Evolutionary conservation across 2,329 filamentous ascomycete genomes (phyloP).

Genomic region (Fusarium ambrosium): DNA sequence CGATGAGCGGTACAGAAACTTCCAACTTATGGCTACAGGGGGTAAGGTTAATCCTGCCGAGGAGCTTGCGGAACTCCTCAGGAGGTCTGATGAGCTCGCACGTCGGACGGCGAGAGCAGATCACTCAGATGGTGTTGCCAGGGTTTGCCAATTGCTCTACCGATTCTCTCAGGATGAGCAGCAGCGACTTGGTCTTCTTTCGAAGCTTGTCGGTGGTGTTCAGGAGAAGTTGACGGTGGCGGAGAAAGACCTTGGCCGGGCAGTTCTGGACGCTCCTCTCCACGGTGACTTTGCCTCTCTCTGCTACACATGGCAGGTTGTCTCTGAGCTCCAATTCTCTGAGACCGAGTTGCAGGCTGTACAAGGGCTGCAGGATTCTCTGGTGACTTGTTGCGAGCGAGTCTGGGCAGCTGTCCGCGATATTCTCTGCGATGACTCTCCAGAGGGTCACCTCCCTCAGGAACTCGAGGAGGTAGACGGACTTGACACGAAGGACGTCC

Average conservation of each 20-base stretch:
- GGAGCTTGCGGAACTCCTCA: slow-evolving; percentile 63
- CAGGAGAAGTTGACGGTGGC: slow-evolving; percentile 75
- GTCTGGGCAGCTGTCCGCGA: slow-evolving; percentile 83
- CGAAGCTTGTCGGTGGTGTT: slow-evolving; percentile 70
- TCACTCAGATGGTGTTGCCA: slow-evolving; percentile 91
- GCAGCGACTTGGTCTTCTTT: slow-evolving; percentile 65
- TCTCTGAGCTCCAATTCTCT: slow-evolving; percentile 58
- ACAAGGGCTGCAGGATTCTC: slow-evolving; percentile 62
- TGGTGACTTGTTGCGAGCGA: slow-evolving; percentile 72
- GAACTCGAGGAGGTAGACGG: slow-evolving; percentile 80
- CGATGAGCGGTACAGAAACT: slow-evolving; percentile 51
- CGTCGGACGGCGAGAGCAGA: slow-evolving; percentile 85
- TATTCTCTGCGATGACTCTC: slow-evolving; percentile 92
- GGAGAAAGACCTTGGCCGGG: slow-evolving; percentile 73
- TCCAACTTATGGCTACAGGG: slow-evolving; percentile 36
- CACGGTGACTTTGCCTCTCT: slow-evolving; percentile 79
- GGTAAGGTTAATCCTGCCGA: slow-evolving; percentile 33
- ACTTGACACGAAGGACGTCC: slow-evolving; percentile 85
- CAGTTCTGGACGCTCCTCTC: slow-evolving; percentile 75
- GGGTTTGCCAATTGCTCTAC: slow-evolving; percentile 79
- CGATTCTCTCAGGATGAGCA: slow-evolving; percentile 63
- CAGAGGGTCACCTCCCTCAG: slow-evolving; percentile 86
- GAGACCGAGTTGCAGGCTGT: slow-evolving; percentile 54
- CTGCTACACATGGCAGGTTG: slow-evolving; percentile 68
- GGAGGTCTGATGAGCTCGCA: slow-evolving; percentile 69